Conservation (phyloP, 306 rosid genomes). For the Dryas drummondii region DNA sequence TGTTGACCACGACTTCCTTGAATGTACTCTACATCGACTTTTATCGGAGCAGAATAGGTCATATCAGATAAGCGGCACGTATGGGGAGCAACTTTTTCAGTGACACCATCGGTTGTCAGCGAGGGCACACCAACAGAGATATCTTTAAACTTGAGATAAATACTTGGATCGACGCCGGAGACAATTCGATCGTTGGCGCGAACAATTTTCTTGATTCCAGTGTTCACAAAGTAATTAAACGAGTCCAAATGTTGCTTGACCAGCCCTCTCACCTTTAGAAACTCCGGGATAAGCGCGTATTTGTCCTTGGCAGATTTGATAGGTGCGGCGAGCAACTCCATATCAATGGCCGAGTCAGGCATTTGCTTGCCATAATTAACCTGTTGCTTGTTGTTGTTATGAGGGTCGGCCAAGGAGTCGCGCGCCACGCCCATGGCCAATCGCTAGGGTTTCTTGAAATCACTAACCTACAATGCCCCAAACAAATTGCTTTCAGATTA, state of each 20-base stretch:
- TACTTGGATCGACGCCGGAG: slow-evolving; percentile 39
- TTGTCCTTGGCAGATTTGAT: slow-evolving; percentile 78
- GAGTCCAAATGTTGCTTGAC: slow-evolving; percentile 96
- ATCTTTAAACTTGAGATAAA: slow-evolving; percentile 57
- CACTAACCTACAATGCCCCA: too few species aligned
- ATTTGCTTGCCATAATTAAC: slow-evolving; percentile 23
- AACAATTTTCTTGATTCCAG: slow-evolving; percentile 70
- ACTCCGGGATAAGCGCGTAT: slow-evolving; percentile 82
- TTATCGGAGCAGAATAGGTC: slow-evolving; percentile 82
- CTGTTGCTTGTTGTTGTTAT: background rate
- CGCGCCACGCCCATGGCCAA: background rate
- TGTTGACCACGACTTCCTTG: slow-evolving; percentile 45
- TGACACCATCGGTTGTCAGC: slow-evolving; percentile 41
- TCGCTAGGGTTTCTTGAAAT: background rate
- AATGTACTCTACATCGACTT: slow-evolving; percentile 59
- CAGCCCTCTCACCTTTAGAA: slow-evolving; percentile 83
- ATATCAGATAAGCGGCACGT: slow-evolving; percentile 75
- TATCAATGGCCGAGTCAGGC: slow-evolving; percentile 41
- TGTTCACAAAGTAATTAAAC: slow-evolving; percentile 71
- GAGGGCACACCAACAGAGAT: slow-evolving; percentile 66
- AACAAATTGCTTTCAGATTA: too few species aligned
- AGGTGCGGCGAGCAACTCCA: slow-evolving; percentile 66
- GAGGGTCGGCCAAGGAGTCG: background rate
- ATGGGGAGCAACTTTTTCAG: slow-evolving; percentile 57
- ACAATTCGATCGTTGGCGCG: slow-evolving; percentile 55